Evolutionary conservation across 2,329 filamentous ascomycete species (phyloP).

Genomic region (Acrocalymma vagum): DNA sequence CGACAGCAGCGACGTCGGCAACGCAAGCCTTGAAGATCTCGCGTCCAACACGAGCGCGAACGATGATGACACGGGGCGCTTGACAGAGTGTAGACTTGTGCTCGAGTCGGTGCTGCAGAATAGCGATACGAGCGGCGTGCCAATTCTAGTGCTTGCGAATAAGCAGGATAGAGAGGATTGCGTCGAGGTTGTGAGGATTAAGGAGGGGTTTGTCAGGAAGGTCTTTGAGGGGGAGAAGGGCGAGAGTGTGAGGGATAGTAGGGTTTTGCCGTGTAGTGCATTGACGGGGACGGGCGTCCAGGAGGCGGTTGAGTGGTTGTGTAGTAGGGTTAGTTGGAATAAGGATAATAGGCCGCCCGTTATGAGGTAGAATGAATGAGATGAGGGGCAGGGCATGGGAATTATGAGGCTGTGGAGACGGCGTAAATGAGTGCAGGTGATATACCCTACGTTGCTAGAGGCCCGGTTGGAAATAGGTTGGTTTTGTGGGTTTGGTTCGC

Average conservation of each 20-base stretch:
- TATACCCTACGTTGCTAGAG: too few relatives aligned
- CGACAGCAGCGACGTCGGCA: constrained; percentile 91
- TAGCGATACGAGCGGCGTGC: constrained; percentile 88
- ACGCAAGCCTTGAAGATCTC: constrained; percentile 72
- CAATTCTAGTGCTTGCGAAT: constrained; percentile 90
- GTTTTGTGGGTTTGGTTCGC: too few relatives aligned
- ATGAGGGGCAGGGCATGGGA: not conserved
- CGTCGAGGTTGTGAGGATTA: constrained; percentile 95
- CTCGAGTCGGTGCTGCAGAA: constrained; percentile 90
- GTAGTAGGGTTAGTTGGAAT: constrained; percentile 93
- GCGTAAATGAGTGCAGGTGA: too few relatives aligned
- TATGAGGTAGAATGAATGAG: constrained; percentile 81
- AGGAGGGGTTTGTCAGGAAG: constrained; percentile 93
- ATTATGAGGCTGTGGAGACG: too few relatives aligned
- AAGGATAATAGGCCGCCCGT: constrained; percentile 91
- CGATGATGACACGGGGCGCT: constrained; percentile 59
- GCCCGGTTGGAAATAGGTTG: too few relatives aligned
- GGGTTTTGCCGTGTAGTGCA: constrained; percentile 92
- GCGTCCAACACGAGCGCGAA: constrained; percentile 38
- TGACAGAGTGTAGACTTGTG: constrained; percentile 89
- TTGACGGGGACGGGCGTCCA: constrained; percentile 82
- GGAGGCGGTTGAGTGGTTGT: constrained; percentile 97
- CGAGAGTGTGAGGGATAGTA: constrained; percentile 83
- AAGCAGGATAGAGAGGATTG: constrained; percentile 98
- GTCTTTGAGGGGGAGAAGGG: constrained; percentile 96